Evolutionary conservation across 768 basidiomycete genomes (phyloP).

Genomic region (Sutorius australiensis): DNA sequence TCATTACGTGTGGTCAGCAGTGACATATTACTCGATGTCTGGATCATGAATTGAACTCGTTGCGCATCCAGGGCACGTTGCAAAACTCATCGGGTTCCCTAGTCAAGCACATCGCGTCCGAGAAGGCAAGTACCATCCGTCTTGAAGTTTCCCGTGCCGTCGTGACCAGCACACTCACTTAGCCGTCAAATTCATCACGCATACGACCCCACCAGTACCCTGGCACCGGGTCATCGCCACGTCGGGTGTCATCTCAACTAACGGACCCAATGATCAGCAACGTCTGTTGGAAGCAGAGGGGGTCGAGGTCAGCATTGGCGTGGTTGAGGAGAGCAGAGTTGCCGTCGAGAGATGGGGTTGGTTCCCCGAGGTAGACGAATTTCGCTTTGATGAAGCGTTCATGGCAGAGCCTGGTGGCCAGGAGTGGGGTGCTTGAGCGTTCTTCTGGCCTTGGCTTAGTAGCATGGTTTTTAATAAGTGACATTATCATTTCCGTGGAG

Average conservation of each 20-base stretch:
- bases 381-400: neutral
- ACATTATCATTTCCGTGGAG: neutral
- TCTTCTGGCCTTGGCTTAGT: neutral
- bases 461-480: neutral
- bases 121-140: constrained; percentile 47
- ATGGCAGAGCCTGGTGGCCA: neutral
- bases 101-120: constrained; percentile 71
- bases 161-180: neutral
- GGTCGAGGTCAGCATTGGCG: constrained; percentile 55
- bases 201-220: constrained; percentile 59
- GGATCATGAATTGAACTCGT: neutral
- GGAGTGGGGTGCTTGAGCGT: constrained; percentile 13
- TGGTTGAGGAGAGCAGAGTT: constrained; percentile 52
- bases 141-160: neutral
- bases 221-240: constrained; percentile 75
- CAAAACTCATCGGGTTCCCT: constrained; percentile 72
- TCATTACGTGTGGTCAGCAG: constrained; percentile 59
- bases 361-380: constrained; percentile 43
- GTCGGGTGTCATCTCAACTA: constrained; percentile 65
- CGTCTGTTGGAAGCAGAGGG: constrained; percentile 72
- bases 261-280: constrained; percentile 44
- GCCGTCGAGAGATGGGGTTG: constrained; percentile 53
- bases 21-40: neutral
- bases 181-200: constrained; percentile 74
- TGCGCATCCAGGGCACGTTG: constrained; percentile 49